phyloP scores from a whole-genome alignment of 106 monocot genomes.

The Acorus calamus region DNA sequence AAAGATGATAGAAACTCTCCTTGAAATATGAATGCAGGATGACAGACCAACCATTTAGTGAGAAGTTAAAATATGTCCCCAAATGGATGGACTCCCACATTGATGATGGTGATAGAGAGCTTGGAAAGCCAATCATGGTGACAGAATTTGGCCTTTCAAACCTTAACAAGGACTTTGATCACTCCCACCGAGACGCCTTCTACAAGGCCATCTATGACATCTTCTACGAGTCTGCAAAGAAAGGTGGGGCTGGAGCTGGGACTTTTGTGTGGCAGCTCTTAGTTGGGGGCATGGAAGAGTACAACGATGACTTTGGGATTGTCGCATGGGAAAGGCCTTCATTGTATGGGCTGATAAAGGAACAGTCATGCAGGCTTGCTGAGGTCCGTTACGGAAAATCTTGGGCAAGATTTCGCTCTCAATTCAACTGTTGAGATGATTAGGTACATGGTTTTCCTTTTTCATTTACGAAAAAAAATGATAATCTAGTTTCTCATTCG shows the following conservation, averaged over 20 bases:
- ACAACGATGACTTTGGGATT: conserved; percentile 9
- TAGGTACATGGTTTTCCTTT: no score
- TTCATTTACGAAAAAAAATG: no score
- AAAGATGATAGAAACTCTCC: no score
- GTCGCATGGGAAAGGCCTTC: conserved; percentile 2
- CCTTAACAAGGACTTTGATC: not conserved
- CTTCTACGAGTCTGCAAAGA: not conserved
- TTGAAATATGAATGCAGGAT: not conserved
- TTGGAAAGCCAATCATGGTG: not conserved
- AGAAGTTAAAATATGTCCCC: not conserved
- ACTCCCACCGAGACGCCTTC: not conserved
- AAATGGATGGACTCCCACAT: not conserved
- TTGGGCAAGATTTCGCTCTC: not conserved
- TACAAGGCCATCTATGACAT: not conserved
- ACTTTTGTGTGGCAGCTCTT: conserved; percentile 2
- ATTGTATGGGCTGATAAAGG: conserved; percentile 11
- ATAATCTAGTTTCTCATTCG: no score
- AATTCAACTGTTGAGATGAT: not conserved
- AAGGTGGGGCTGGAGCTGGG: not conserved
- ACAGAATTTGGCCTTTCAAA: not conserved
- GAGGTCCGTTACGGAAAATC: not conserved
- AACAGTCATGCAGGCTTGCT: conserved; percentile 19
- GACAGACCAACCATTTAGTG: not conserved
- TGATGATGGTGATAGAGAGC: not conserved
- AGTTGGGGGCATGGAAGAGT: conserved; percentile 11